phyloP scores from a whole-genome alignment of 2,329 filamentous ascomycete genomes.

The Penicillium glabrum region DNA sequence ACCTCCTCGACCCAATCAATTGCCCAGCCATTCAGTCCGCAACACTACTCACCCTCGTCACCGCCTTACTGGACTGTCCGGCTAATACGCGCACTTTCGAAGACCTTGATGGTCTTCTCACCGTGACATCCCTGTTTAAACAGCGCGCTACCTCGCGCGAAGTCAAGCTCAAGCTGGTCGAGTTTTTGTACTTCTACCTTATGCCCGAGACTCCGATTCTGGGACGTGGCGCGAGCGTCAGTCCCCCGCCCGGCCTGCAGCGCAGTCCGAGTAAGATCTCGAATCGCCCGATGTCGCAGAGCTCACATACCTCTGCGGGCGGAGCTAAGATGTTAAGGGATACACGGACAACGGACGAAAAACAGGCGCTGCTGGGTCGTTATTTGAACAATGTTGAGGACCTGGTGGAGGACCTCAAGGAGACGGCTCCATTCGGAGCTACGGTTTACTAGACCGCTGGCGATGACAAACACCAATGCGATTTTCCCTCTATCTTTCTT shows the following conservation, averaged over 20 bases:
- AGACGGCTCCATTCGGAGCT: slow-evolving; percentile 71
- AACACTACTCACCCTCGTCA: slow-evolving; percentile 85
- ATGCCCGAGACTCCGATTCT: slow-evolving; percentile 75
- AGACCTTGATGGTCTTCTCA: slow-evolving; percentile 83
- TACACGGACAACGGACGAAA: slow-evolving; percentile 73
- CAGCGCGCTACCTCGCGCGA: slow-evolving; percentile 79
- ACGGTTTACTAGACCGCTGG: slow-evolving; percentile 33
- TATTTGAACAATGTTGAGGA: slow-evolving; percentile 83
- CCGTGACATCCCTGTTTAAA: slow-evolving; percentile 90
- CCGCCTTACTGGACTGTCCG: slow-evolving; percentile 81
- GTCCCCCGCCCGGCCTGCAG: slow-evolving; percentile 54
- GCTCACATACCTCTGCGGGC: slow-evolving; percentile 28
- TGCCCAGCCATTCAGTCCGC: slow-evolving; percentile 89
- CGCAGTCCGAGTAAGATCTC: slow-evolving; percentile 69
- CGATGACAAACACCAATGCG: slow-evolving; percentile 19
- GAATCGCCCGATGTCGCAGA: slow-evolving; percentile 55
- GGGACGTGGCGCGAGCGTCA: slow-evolving; percentile 35
- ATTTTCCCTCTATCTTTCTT: slow-evolving; percentile 4
- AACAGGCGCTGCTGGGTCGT: slow-evolving; percentile 73
- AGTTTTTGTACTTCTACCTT: slow-evolving; percentile 97
- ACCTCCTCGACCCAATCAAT: slow-evolving; percentile 89
- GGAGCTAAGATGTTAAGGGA: slow-evolving; percentile 32
- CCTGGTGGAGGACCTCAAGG: slow-evolving; percentile 78
- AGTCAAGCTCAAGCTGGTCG: slow-evolving; percentile 93
- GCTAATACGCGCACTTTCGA: slow-evolving; percentile 91